These are phyloP conservation scores for Physcomitrellopsis africana DNA, from an alignment of 225 moss, liverwort and hornwort genomes.

Conservation along the genomic window DNA sequence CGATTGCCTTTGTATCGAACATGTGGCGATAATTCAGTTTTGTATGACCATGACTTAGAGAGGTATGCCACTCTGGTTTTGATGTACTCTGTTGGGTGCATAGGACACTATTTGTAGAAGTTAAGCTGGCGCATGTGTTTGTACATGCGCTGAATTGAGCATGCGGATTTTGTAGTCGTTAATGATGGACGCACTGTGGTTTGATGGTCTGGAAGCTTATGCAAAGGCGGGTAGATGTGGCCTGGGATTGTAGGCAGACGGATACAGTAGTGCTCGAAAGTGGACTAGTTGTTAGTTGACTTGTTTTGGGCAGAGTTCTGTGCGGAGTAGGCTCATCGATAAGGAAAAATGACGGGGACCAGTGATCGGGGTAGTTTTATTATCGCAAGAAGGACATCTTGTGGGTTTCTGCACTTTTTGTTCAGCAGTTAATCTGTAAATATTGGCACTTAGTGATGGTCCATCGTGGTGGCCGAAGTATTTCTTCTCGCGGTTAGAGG, in stretches of 20 bases:
- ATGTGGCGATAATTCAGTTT: conserved; percentile 93
- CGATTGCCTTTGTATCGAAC: conserved; percentile 86
- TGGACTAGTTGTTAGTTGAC: background rate
- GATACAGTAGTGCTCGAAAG: too few relatives aligned
- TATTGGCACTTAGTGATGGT: background rate
- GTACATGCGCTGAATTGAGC: background rate
- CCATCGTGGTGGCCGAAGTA: background rate
- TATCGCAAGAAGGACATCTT: background rate
- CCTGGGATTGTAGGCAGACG: background rate
- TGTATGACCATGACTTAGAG: conserved; percentile 97
- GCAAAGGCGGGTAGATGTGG: background rate
- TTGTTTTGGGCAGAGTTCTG: background rate
- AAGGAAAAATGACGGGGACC: background rate
- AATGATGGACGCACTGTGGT: conserved; percentile 5
- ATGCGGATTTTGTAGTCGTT: conserved; percentile 11
- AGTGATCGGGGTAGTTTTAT: background rate
- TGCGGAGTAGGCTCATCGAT: background rate
- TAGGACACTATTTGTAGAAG: background rate
- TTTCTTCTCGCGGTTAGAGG: background rate
- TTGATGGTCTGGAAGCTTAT: background rate
- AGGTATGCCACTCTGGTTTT: conserved; percentile 52
- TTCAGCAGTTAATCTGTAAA: background rate
- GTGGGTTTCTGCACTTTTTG: background rate
- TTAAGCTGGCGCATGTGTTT: background rate
- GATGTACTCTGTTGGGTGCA: background rate